Base-by-base conservation (phyloP, 768 basidiomycete species). In the Tricholoma hemisulphureum region DNA sequence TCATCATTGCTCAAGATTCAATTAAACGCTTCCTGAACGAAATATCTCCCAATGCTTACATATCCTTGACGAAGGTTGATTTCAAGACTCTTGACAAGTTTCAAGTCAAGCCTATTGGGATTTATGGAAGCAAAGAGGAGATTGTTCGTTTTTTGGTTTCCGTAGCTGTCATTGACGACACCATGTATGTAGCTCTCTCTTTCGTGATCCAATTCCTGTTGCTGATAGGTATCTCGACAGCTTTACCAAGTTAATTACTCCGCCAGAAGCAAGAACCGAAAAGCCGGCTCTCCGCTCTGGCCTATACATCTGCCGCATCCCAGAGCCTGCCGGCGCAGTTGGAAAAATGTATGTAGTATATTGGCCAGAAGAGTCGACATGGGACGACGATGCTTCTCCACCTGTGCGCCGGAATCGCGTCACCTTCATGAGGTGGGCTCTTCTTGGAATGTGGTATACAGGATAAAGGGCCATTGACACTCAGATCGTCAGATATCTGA, bases 321-420 rank as follows among this genome's bases (percentile, higher is more conserved):
- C 64, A 10, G 21, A 45, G 43, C 24, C 13, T 24, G 43, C 24
- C 23, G 43, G 11, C 43, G 23, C 43, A 45, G 43, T 45, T 20
- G 43, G 43, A 23, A 45, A 71, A 24, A 53, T 81, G 7, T 83
- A 80, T 53, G 74, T 83, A 14, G 62, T 87, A 8, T 86, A 83
- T 56, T 87, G 86, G 85, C 85, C 85, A 0, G 83, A 87, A 58
- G 74, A 81, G 24, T 75, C 69, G 1, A 86, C 85, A 0, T 87
- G 85, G 85, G 65, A 80, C 29, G 83, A 85, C 64, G 67, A 72
- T n/a, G 77, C 82, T 0, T 31, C 69, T 8, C 69, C 76, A 1
- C 70, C 81, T 6, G 75, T 82, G 49, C 64, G 73, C 23, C 75
- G 79, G 3, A 87, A 85, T 68, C 75, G 85, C 8, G 72, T 80